These are phyloP conservation scores for Clonostachys byssicola DNA, from an alignment of 2,329 filamentous ascomycete genomes.

Conservation along the genomic window DNA sequence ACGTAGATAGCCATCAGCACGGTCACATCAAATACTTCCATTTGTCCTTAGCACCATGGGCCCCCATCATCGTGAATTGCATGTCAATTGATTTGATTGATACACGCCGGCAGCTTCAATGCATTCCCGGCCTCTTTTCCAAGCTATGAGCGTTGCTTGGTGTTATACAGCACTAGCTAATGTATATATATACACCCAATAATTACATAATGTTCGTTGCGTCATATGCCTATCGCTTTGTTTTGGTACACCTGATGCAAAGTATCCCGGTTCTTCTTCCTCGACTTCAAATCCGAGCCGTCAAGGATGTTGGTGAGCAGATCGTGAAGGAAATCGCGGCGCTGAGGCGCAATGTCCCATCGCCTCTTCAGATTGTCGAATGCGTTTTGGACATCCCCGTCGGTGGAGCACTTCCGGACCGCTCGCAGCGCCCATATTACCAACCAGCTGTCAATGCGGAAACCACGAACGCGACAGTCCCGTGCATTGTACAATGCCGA, in stretches of 20 bases:
- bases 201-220: neutral
- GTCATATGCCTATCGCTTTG: neutral
- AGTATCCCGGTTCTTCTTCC: constrained; percentile 4
- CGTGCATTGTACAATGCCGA: constrained; percentile 55
- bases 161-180: neutral
- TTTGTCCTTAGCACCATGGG: neutral
- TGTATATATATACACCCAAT: neutral
- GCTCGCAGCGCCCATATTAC: constrained; percentile 58
- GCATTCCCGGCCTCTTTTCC: neutral
- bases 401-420: constrained; percentile 56
- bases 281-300: constrained; percentile 18
- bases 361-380: constrained; percentile 45
- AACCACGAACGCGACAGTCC: constrained; percentile 35
- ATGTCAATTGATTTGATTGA: neutral
- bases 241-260: constrained; percentile 6
- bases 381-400: constrained; percentile 46
- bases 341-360: constrained; percentile 37
- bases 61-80: neutral
- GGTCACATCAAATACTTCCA: neutral
- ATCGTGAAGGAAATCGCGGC: constrained; percentile 40
- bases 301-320: constrained; percentile 37
- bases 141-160: too few species aligned
- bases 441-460: constrained; percentile 57
- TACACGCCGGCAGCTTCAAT: neutral
- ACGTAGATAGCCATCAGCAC: constrained; percentile 21